phyloP scores from a whole-genome alignment of 169 alveolate species.

The Plasmodium chabaudi region DNA sequence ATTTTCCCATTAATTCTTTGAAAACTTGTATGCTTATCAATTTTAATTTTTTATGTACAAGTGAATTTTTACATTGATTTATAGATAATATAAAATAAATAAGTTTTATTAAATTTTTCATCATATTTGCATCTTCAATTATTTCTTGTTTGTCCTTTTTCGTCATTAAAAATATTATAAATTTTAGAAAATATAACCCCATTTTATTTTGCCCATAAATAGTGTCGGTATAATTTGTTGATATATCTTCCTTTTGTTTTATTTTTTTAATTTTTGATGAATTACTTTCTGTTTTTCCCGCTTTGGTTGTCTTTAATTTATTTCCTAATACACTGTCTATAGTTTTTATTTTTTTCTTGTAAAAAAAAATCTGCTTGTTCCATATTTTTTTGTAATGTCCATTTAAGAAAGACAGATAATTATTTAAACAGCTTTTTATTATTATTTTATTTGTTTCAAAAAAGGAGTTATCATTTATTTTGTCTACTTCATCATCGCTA shows the following conservation, averaged over 20 bases:
- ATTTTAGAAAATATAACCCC: conserved; percentile 34
- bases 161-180: not conserved
- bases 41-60: conserved; percentile 12
- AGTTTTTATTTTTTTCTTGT: not conserved
- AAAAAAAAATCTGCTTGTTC: not conserved
- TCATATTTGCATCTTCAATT: not conserved
- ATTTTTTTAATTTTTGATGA: conserved; percentile 2
- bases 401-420: conserved; percentile 4
- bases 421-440: not conserved
- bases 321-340: not conserved
- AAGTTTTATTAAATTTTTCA: conserved; percentile 5
- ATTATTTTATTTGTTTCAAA: not conserved
- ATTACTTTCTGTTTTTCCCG: not conserved
- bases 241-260: too few species aligned
- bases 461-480: not conserved
- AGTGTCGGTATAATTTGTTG: not conserved
- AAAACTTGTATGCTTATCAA: not conserved
- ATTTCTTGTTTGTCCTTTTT: not conserved
- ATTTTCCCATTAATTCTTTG: not conserved
- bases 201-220: not conserved
- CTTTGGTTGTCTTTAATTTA: not conserved
- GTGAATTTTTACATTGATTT: not conserved
- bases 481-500: not conserved
- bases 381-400: conserved; percentile 6
- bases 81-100: conserved; percentile 26